Evolutionary conservation across 2,329 filamentous ascomycete species (phyloP).

Genomic region (Claviceps arundinis): DNA sequence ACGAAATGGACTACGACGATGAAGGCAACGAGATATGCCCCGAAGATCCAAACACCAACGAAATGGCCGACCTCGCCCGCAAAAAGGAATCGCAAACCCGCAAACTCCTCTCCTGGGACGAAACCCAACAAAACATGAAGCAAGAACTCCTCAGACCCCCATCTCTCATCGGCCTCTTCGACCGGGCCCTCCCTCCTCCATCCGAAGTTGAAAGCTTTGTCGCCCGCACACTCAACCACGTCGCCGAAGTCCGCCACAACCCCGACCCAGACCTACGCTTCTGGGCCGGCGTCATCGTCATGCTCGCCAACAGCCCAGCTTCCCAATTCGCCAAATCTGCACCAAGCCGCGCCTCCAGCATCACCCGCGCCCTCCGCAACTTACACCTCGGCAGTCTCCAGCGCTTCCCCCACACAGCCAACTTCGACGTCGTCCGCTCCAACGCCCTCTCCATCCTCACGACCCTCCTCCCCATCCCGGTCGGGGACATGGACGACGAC

Average conservation of each 20-base stretch:
- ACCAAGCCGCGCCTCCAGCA: conserved; percentile 1
- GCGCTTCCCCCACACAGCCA: conserved; percentile 6
- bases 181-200: conserved; percentile 1
- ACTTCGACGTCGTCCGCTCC: conserved; percentile 6
- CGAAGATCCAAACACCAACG: not conserved
- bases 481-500: conserved; percentile 2
- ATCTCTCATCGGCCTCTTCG: conserved; percentile 2
- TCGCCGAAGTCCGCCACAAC: not conserved
- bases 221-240: not conserved
- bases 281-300: conserved; percentile 4
- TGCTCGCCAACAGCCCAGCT: conserved; percentile 3
- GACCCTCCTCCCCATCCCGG: conserved; percentile 5
- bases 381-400: conserved; percentile 2
- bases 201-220: conserved; percentile 2
- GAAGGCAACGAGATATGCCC: not conserved
- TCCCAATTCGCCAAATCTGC: conserved; percentile 1
- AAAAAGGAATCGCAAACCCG: too few species aligned
- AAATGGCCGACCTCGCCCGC: not conserved
- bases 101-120: conserved; percentile 1
- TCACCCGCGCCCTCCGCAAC: conserved; percentile 6
- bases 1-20: not conserved
- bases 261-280: not conserved
- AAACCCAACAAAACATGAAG: not conserved
- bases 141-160: conserved; percentile 4
- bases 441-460: conserved; percentile 6